Conservation (phyloP, 495 filamentous ascomycete species). For the Aspergillus nidulans region DNA sequence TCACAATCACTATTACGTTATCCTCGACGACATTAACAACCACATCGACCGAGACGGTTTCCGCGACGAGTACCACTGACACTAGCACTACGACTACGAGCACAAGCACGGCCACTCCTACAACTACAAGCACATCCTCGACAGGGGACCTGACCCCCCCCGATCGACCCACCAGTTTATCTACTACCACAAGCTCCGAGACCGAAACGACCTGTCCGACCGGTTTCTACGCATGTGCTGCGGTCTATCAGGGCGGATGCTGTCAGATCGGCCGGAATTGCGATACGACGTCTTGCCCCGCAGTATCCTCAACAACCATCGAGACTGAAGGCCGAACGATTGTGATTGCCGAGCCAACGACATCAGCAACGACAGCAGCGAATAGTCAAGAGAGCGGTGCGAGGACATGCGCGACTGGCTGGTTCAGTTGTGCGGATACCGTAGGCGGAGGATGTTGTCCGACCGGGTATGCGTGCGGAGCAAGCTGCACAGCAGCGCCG, state of each 20-base stretch:
- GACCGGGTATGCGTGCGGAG: conserved; percentile 65
- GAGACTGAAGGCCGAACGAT: conserved; percentile 62
- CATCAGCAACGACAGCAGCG: conserved; percentile 30
- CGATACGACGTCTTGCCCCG: conserved; percentile 65
- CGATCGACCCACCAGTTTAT: conserved; percentile 41
- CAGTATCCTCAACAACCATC: conserved; percentile 54
- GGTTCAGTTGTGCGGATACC: conserved; percentile 67
- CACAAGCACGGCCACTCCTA: conserved; percentile 12
- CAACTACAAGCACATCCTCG: conserved; percentile 9
- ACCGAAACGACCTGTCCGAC: conserved; percentile 58
- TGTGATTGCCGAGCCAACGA: conserved; percentile 52
- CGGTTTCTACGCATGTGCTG: conserved; percentile 70
- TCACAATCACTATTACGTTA: conserved; percentile 45
- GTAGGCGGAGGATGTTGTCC: conserved; percentile 77
- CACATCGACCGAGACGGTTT: conserved; percentile 35
- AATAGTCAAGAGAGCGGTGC: conserved; percentile 22
- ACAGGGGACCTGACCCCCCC: conserved; percentile 39
- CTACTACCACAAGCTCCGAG: conserved; percentile 30
- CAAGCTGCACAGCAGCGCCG: conserved; percentile 59
- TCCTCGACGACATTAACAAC: conserved; percentile 40
- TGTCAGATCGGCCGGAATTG: conserved; percentile 82
- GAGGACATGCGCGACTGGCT: conserved; percentile 65
- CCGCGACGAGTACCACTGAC: conserved; percentile 23
- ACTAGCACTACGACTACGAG: conserved; percentile 16
- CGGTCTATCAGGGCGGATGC: conserved; percentile 65